Conservation (phyloP, 768 basidiomycete genomes). For the Panaeolus papilionaceus region DNA sequence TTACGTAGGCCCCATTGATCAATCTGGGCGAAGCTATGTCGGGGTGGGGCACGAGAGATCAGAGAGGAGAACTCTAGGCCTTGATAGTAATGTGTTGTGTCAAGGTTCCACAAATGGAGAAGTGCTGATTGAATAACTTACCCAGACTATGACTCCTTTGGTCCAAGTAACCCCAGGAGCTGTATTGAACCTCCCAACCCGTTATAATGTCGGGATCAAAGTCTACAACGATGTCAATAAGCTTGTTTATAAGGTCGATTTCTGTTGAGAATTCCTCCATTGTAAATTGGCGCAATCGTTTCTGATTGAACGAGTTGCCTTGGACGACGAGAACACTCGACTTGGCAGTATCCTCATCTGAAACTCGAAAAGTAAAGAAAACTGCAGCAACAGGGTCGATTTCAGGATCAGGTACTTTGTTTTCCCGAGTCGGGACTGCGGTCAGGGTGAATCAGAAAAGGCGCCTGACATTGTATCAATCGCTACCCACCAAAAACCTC, state of each 20-base stretch:
- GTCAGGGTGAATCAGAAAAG: constrained; percentile 2
- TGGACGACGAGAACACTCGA: constrained; percentile 63
- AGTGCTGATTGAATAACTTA: constrained; percentile 32
- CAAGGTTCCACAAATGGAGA: constrained; percentile 2
- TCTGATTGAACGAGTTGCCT: constrained; percentile 42
- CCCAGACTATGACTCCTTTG: constrained; percentile 70
- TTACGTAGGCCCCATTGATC: constrained; percentile 78
- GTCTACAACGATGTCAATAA: constrained; percentile 75
- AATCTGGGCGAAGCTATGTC: constrained; percentile 37
- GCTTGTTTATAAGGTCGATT: constrained; percentile 77
- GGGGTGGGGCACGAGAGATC: constrained; percentile 76
- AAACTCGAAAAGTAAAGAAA: constrained; percentile 75
- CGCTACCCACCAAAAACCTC: constrained; percentile 80
- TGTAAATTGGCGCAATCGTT: constrained; percentile 48
- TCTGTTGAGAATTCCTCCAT: constrained; percentile 70
- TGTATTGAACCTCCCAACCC: constrained; percentile 91
- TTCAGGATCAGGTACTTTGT: constrained; percentile 69
- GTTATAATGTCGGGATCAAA: constrained; percentile 91
- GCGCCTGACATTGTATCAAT: not conserved
- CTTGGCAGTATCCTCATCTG: constrained; percentile 43
- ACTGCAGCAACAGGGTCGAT: constrained; percentile 69
- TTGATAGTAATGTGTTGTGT: constrained; percentile 36
- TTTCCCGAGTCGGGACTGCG: constrained; percentile 64
- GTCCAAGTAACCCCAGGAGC: constrained; percentile 90
- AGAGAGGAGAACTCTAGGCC: constrained; percentile 76